A percentile compares a stretch with the other conserved stretches of the same genome.
Conservation (phyloP, 805 yeast species). For the Kuraishia hungarica region DNA sequence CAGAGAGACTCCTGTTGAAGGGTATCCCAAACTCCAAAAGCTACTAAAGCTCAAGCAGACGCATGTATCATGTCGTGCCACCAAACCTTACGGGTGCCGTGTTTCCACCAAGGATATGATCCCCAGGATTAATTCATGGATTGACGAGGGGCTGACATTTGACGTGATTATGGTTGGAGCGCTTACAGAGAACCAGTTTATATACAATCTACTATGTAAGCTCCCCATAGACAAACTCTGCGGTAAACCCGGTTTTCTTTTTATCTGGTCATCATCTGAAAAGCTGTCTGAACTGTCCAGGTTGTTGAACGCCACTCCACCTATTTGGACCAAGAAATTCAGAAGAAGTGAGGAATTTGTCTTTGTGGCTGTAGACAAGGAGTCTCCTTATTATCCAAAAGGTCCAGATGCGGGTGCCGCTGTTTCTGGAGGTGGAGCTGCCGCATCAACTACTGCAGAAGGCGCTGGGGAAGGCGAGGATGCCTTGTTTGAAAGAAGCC, state of each 20-base stretch:
- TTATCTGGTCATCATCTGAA: constrained; percentile 80
- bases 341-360: constrained; percentile 87
- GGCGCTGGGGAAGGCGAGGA: constrained; percentile 21
- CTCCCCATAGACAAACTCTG: constrained; percentile 69
- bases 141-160: constrained; percentile 52
- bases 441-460: no score
- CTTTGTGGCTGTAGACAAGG: constrained; percentile 61
- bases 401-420: constrained; percentile 24
- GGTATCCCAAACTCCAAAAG: constrained; percentile 77
- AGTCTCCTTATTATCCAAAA: constrained; percentile 59
- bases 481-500: constrained; percentile 56
- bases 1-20: constrained; percentile 57
- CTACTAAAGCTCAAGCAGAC: constrained; percentile 56
- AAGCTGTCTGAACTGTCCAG: constrained; percentile 56
- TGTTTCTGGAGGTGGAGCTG: no score
- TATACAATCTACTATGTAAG: constrained; percentile 50
- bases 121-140: constrained; percentile 54
- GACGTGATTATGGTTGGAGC: constrained; percentile 93
- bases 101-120: constrained; percentile 45
- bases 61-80: constrained; percentile 45
- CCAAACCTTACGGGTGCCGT: constrained; percentile 60
- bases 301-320: constrained; percentile 38
- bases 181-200: constrained; percentile 62
- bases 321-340: constrained; percentile 48
- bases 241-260: constrained; percentile 79